Percentiles rank a stretch among this genome's conserved stretches.
Evolutionary conservation across 768 basidiomycete genomes (phyloP).

Genomic region (Lactarius hatsudake): DNA sequence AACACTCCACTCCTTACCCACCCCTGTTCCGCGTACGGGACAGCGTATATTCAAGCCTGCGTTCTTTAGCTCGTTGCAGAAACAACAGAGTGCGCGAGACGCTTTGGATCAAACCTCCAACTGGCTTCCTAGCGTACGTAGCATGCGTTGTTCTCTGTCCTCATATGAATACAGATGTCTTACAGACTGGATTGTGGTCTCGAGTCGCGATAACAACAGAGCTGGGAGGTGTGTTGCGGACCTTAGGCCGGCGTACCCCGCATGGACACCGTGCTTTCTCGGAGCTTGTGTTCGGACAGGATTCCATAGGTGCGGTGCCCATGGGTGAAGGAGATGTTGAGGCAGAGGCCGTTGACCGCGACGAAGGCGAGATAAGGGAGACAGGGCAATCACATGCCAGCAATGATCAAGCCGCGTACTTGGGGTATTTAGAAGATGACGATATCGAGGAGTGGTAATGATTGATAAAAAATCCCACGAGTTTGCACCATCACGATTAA

Average conservation of each 20-base stretch:
- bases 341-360: constrained; percentile 1
- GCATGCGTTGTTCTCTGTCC: not conserved
- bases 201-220: constrained; percentile 17
- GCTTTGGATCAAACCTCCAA: constrained; percentile 52
- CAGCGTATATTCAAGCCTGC: constrained; percentile 88
- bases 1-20: constrained; percentile 81
- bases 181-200: constrained; percentile 20
- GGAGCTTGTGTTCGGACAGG: constrained; percentile 21
- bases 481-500: not conserved
- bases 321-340: constrained; percentile 17
- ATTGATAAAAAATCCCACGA: not conserved
- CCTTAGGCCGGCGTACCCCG: constrained; percentile 8
- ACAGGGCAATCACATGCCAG: not conserved
- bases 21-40: constrained; percentile 71
- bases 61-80: constrained; percentile 66
- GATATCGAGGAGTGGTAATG: constrained; percentile 24
- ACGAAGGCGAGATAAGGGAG: not conserved
- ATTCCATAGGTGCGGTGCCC: constrained; percentile 5
- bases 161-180: not conserved
- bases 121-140: constrained; percentile 50
- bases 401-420: not conserved
- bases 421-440: constrained; percentile 26
- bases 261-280: constrained; percentile 21
- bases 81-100: constrained; percentile 58
- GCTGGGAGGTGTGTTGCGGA: constrained; percentile 19